A percentile compares a stretch with the other conserved stretches of the same genome.
phyloP scores from a whole-genome alignment of 305 asterid genomes.

The Rubia tinctorum region DNA sequence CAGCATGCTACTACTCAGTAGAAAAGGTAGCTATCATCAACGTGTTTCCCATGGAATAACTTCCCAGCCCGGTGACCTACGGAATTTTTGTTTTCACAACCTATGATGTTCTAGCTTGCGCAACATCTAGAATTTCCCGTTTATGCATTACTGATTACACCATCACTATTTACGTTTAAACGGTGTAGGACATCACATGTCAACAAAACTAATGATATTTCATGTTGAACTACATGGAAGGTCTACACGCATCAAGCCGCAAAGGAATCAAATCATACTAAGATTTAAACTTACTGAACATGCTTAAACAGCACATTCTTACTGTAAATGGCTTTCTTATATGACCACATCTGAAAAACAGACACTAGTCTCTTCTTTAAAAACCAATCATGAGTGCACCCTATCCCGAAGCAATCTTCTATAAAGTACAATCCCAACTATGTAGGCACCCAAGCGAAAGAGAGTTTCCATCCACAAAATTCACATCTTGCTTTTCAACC shows the following conservation, averaged over 20 bases:
- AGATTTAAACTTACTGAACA: background rate
- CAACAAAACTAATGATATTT: background rate
- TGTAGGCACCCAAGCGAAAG: background rate
- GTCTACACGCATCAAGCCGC: slow-evolving; percentile 1
- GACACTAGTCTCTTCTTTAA: background rate
- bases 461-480: background rate
- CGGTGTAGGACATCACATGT: background rate
- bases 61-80: background rate
- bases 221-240: background rate
- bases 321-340: background rate
- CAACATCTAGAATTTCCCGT: background rate
- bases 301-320: background rate
- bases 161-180: background rate
- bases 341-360: background rate
- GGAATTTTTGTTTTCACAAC: background rate
- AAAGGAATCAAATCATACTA: background rate
- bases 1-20: background rate
- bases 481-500: background rate
- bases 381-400: background rate
- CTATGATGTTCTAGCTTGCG: slow-evolving; percentile 6
- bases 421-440: background rate
- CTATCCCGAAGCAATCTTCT: background rate
- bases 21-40: slow-evolving; percentile 1
- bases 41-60: slow-evolving; percentile 6
- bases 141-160: background rate